Conservation (phyloP, 495 filamentous ascomycete genomes). For the Penicillium daleae region DNA sequence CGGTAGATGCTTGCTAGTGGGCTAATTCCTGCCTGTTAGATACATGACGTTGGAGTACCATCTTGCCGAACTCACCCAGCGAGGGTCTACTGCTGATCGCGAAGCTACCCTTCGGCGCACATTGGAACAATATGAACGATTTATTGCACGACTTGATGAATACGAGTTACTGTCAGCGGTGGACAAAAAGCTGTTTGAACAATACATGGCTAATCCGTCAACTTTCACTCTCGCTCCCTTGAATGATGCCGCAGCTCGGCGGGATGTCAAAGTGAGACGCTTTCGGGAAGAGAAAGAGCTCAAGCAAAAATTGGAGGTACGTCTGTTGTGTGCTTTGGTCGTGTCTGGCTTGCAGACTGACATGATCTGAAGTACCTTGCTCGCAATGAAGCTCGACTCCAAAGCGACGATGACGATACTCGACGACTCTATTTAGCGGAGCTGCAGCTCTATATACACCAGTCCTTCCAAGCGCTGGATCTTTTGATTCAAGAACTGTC, state of each 20-base stretch:
- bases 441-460: constrained; percentile 71
- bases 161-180: constrained; percentile 71
- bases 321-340: neutral
- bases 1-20: constrained; percentile 26
- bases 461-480: constrained; percentile 84
- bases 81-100: constrained; percentile 59
- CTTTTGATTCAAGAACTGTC: constrained; percentile 80
- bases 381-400: constrained; percentile 59
- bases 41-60: constrained; percentile 71
- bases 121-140: constrained; percentile 72
- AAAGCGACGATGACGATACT: constrained; percentile 76
- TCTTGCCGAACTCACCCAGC: constrained; percentile 68
- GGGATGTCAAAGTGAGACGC: constrained; percentile 82
- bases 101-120: constrained; percentile 64
- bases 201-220: constrained; percentile 66
- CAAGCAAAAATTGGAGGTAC: constrained; percentile 78
- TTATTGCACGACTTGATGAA: constrained; percentile 71
- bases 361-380: constrained; percentile 55
- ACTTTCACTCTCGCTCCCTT: constrained; percentile 70
- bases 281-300: constrained; percentile 87
- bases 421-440: constrained; percentile 78
- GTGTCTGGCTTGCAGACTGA: constrained; percentile 25
- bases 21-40: constrained; percentile 43
- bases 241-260: constrained; percentile 70
- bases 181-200: constrained; percentile 73